Percentiles rank a stretch among this genome's conserved stretches.
Conservation (phyloP, 495 filamentous ascomycete genomes). For the Penicillium crystallinum region DNA sequence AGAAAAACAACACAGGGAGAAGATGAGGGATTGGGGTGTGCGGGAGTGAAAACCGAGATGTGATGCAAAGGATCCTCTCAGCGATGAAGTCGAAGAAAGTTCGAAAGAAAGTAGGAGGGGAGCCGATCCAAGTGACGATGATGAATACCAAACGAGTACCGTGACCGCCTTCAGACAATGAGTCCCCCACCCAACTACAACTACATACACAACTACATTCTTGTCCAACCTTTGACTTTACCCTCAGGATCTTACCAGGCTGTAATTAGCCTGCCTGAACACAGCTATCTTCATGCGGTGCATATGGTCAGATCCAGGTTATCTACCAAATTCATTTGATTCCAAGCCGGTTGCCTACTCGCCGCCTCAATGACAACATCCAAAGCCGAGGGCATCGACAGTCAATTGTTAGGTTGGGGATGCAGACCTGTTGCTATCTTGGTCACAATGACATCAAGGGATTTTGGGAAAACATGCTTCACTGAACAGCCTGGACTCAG, state of each 20-base stretch:
- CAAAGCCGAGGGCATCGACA: not conserved
- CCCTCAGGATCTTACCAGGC: not conserved
- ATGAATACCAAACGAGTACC: conserved; percentile 8
- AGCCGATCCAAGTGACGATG: conserved; percentile 12
- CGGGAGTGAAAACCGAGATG: conserved; percentile 7
- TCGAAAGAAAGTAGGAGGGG: conserved; percentile 5
- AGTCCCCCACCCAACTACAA: not conserved
- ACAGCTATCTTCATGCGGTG: not conserved
- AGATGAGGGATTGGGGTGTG: conserved; percentile 10
- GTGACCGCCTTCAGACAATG: conserved; percentile 6
- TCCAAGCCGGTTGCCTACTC: conserved; percentile 1
- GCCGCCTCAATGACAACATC: not conserved
- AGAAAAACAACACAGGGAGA: conserved; percentile 8
- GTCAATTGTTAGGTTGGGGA: conserved; percentile 2
- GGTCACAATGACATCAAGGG: not conserved
- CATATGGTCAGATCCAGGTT: not conserved
- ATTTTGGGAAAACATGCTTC: not conserved
- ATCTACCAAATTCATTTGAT: not conserved
- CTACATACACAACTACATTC: not conserved
- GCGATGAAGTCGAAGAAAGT: conserved; percentile 9
- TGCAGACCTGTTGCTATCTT: not conserved
- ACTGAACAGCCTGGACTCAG: not conserved
- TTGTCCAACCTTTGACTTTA: not conserved
- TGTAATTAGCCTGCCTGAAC: not conserved
- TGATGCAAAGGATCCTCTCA: conserved; percentile 3